phyloP scores from a whole-genome alignment of 1,284 basidiomycete genomes.

The Moesziomyces sp. region DNA sequence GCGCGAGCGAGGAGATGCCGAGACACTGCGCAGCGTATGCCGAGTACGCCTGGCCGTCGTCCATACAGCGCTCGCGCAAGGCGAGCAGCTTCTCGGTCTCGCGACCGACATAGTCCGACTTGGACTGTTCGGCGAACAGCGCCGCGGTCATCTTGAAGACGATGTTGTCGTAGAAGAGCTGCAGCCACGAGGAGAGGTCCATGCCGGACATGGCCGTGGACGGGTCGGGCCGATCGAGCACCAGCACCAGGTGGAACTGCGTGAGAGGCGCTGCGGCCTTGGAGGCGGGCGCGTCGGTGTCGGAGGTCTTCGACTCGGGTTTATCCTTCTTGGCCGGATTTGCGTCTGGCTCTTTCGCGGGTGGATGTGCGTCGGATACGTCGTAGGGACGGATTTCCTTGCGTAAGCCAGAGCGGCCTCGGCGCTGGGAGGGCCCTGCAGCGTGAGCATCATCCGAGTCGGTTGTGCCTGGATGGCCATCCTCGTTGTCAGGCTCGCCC shows the following conservation, averaged over 20 bases:
- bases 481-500: conserved; percentile 14
- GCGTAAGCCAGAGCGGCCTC: conserved; percentile 38
- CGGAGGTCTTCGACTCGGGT: background rate
- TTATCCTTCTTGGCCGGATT: background rate
- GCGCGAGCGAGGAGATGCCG: conserved; percentile 56
- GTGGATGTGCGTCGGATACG: conserved; percentile 7
- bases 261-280: conserved; percentile 32
- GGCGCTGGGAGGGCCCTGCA: conserved; percentile 6
- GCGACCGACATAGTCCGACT: conserved; percentile 49
- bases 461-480: background rate
- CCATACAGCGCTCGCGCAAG: conserved; percentile 57
- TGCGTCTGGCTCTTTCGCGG: background rate
- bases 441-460: conserved; percentile 4
- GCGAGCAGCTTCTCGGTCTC: conserved; percentile 53
- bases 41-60: conserved; percentile 51
- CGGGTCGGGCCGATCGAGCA: conserved; percentile 64
- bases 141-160: conserved; percentile 66
- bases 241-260: conserved; percentile 64
- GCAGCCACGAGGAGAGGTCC: conserved; percentile 55
- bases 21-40: conserved; percentile 50
- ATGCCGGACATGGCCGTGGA: conserved; percentile 42
- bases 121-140: conserved; percentile 60
- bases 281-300: conserved; percentile 9
- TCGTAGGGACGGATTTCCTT: conserved; percentile 42
- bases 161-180: conserved; percentile 64